These are phyloP conservation scores for Nepenthes alata DNA, from an alignment of 179 eudicot species.

Conservation along the genomic window DNA sequence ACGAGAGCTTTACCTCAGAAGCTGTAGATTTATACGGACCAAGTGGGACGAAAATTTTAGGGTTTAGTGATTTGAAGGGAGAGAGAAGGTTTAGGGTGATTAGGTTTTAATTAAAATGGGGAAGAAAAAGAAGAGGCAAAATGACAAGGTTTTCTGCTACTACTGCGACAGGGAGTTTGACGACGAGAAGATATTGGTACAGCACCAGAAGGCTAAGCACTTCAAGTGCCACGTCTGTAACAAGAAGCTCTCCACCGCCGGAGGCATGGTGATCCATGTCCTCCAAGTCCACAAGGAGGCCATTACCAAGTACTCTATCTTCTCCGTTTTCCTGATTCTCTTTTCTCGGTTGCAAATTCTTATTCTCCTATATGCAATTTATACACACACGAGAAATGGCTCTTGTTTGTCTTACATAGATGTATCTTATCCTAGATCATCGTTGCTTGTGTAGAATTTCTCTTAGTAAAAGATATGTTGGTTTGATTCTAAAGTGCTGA, in stretches of 20 bases:
- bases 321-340: neutral
- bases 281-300: constrained; percentile 96
- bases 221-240: constrained; percentile 91
- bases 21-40: too few species aligned
- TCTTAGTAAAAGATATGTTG: too few species aligned
- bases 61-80: too few species aligned
- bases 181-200: constrained; percentile 90
- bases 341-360: neutral
- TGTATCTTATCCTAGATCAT: too few species aligned
- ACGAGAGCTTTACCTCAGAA: too few species aligned
- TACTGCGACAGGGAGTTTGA: constrained; percentile 94
- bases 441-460: too few species aligned
- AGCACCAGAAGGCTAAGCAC: constrained; percentile 94
- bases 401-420: too few species aligned
- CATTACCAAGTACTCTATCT: constrained; percentile 52
- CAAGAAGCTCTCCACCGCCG: constrained; percentile 94
- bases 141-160: constrained; percentile 75
- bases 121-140: constrained; percentile 83
- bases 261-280: constrained; percentile 93
- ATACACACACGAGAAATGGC: too few species aligned
- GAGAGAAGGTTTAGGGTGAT: neutral
- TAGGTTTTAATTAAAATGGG: constrained; percentile 40
- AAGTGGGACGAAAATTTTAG: too few species aligned
- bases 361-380: too few species aligned
- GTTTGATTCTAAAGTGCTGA: too few species aligned